phyloP scores from a whole-genome alignment of 768 basidiomycete genomes.

The Sporobolomyces phaffii region DNA sequence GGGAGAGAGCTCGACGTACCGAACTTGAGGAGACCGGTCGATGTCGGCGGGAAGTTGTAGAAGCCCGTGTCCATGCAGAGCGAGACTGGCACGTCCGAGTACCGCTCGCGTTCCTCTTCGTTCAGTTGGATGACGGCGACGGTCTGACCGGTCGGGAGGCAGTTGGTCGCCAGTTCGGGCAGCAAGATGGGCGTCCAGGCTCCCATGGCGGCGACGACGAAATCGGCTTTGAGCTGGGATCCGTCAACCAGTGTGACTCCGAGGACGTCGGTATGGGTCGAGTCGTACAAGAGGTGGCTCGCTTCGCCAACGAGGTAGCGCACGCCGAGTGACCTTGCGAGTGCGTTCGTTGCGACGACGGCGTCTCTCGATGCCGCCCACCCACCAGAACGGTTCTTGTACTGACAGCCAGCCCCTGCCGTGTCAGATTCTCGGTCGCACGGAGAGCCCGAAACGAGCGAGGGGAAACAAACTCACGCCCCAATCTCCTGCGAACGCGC shows the following conservation, averaged over 20 bases:
- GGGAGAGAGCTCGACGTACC: slow-evolving; percentile 2
- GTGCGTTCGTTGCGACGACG: slow-evolving; percentile 17
- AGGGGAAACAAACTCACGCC: no score
- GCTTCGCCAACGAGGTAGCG: slow-evolving; percentile 58
- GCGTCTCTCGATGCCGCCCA: slow-evolving; percentile 38
- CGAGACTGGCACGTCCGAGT: slow-evolving; percentile 25
- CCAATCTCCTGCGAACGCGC: not conserved
- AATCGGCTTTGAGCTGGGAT: slow-evolving; percentile 51
- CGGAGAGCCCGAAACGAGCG: no score
- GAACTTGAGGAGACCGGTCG: slow-evolving; percentile 59
- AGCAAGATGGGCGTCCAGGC: slow-evolving; percentile 81
- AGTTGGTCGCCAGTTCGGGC: slow-evolving; percentile 51
- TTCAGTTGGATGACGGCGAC: slow-evolving; percentile 33
- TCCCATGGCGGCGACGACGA: slow-evolving; percentile 67
- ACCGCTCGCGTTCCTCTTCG: slow-evolving; percentile 22
- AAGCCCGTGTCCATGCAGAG: slow-evolving; percentile 36
- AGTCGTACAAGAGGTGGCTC: slow-evolving; percentile 50
- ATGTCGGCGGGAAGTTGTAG: slow-evolving; percentile 15
- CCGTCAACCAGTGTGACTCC: slow-evolving; percentile 65
- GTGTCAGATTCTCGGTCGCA: no score
- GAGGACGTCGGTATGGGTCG: slow-evolving; percentile 41
- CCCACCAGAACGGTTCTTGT: slow-evolving; percentile 32
- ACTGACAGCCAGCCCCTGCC: slow-evolving; percentile 5
- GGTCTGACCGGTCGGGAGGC: slow-evolving; percentile 64
- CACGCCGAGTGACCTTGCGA: slow-evolving; percentile 51